phyloP scores from a whole-genome alignment of 805 yeast genomes.

The Candida bentonensis region DNA sequence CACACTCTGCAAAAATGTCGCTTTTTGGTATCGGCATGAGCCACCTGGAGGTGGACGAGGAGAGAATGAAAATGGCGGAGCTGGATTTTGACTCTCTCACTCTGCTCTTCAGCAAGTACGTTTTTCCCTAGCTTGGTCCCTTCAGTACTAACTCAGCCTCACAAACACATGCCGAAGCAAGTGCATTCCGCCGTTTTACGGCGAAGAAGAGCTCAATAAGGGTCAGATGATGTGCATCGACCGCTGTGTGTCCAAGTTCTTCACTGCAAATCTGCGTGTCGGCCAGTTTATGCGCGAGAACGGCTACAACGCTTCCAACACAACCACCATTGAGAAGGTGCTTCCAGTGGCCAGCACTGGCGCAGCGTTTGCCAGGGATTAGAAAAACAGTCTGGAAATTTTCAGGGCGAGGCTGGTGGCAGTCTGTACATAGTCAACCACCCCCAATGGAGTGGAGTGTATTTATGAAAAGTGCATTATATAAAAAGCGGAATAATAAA shows the following conservation, averaged over 20 bases:
- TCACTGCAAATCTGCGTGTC: slow-evolving; percentile 40
- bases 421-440: no score
- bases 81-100: slow-evolving; percentile 20
- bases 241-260: slow-evolving; percentile 75
- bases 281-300: slow-evolving; percentile 27
- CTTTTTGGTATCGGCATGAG: slow-evolving; percentile 19
- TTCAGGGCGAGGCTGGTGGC: no score
- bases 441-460: not conserved
- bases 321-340: not conserved
- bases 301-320: not conserved
- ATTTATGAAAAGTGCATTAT: slow-evolving; percentile 2
- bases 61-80: slow-evolving; percentile 20
- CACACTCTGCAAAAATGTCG: slow-evolving; percentile 17
- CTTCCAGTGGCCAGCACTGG: not conserved
- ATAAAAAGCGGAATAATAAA: slow-evolving; percentile 2
- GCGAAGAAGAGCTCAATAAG: slow-evolving; percentile 70
- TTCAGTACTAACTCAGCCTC: slow-evolving; percentile 24
- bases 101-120: slow-evolving; percentile 17
- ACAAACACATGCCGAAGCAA: slow-evolving; percentile 52
- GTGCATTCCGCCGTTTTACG: slow-evolving; percentile 76
- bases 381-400: not conserved
- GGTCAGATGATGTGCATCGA: slow-evolving; percentile 78
- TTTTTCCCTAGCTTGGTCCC: not conserved
- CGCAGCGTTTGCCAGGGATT: not conserved
- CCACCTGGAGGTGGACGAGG: slow-evolving; percentile 19